Evolutionary conservation across 1,284 basidiomycete genomes (phyloP), one percentile per base, ranked within the genome.

Genomic region (Polyporus tsugae): DNA sequence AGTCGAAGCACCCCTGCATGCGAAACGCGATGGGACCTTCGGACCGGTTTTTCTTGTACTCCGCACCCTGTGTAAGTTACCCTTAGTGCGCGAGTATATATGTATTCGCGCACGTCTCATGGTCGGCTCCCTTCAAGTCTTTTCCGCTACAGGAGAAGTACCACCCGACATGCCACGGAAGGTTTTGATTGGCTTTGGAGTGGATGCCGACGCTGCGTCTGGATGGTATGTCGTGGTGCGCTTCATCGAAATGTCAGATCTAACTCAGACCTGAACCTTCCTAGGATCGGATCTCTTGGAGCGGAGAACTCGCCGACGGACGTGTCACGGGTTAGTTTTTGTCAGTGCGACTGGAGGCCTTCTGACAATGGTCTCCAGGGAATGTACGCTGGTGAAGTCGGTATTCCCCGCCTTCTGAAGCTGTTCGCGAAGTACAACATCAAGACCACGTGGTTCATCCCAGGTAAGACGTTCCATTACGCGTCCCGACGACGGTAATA

Each of bases 301-400:
- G 90, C 89, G 29, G 86, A 91, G 72, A 86, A 91, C 73, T 89
- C 88, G 0, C 87, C 89, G 4, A 78, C 86, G 33, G 90, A 91
- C 75, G 90, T 91, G 62, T 89, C 88, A 0, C 82, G 90, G 60
- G 85, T 86, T 74, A 11, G 58, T 11, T 17, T 15, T 25, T 19
- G 13, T 6, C 22, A 6, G 11, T n/a, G 6, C 22, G 66, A 72
- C 53, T 39, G 58, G 65, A 29, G 63, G 36, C 63, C 4, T 25
- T 70, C 46, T 22, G 15, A 35, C 19, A 9, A 2, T 9, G 46
- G 6, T 22, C 11, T 52, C 19, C 64, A 87, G 88, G 91, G 90
- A 4, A 85, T 91, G 81, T 92, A 86, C 72, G 89, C 93, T 0
- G 93, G 91, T 15, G 91, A 94, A 77, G 90, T 92, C 38, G 92